These are phyloP conservation scores for Cordyceps cateniannulata DNA, from an alignment of 2,329 filamentous ascomycete genomes.

Conservation along the genomic window DNA sequence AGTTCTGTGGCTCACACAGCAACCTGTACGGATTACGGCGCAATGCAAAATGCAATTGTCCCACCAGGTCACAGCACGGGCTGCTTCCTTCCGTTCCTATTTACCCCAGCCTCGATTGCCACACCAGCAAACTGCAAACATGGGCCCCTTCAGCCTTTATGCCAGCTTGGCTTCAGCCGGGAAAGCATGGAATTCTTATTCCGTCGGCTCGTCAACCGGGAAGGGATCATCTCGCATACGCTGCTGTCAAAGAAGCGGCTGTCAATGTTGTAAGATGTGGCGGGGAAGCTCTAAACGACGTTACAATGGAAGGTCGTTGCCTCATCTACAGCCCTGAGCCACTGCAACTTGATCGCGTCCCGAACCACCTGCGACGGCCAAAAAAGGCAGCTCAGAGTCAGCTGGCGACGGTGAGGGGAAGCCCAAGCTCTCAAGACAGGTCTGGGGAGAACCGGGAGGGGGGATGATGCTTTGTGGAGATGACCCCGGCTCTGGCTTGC, in stretches of 20 bases:
- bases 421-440: neutral
- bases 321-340: neutral
- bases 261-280: neutral
- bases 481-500: neutral
- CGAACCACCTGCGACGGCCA: neutral
- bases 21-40: neutral
- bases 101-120: neutral
- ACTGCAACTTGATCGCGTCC: neutral
- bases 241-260: neutral
- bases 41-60: neutral
- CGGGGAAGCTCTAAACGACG: slow-evolving; percentile 6
- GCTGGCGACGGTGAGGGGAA: neutral
- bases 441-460: neutral
- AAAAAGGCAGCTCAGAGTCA: neutral
- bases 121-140: neutral
- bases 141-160: neutral
- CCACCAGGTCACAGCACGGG: neutral
- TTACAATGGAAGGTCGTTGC: neutral
- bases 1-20: neutral
- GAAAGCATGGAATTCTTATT: neutral
- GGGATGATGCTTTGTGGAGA: neutral
- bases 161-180: neutral
- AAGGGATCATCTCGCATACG: neutral
- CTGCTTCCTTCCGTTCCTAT: neutral
- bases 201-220: neutral